A percentile compares a stretch with the other conserved stretches of the same genome.
These are phyloP conservation scores for Phylloporus scabripes DNA, from an alignment of 768 basidiomycete genomes.

Conservation along the genomic window DNA sequence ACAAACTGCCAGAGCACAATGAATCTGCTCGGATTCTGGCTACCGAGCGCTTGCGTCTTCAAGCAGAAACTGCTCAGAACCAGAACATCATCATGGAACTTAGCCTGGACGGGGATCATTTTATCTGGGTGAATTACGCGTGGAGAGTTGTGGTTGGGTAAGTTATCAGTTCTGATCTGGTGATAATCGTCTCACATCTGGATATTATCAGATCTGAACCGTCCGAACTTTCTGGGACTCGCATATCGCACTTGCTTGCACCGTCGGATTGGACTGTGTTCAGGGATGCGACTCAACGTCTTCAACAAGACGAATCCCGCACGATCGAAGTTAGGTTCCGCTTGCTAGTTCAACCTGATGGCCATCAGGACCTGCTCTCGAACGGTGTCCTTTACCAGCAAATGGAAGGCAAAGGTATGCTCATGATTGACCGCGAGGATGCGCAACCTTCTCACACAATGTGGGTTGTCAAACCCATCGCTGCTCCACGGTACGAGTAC, in stretches of 20 bases:
- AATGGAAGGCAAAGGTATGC: conserved; percentile 98
- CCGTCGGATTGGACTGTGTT: conserved; percentile 80
- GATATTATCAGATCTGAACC: conserved; percentile 65
- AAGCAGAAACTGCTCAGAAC: conserved; percentile 93
- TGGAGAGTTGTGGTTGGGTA: conserved; percentile 92
- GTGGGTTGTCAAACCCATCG: conserved; percentile 92
- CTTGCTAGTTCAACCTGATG: conserved; percentile 65
- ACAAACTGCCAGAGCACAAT: conserved; percentile 50
- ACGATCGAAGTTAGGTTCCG: conserved; percentile 91
- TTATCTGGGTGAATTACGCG: conserved; percentile 94
- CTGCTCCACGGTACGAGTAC: conserved; percentile 62
- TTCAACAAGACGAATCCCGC: conserved; percentile 88
- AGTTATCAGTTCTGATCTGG: conserved; percentile 24
- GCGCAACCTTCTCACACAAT: conserved; percentile 90
- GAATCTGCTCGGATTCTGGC: conserved; percentile 83
- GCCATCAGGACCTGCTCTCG: conserved; percentile 48
- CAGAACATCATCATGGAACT: conserved; percentile 96
- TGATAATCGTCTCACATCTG: conserved; percentile 11
- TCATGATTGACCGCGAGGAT: conserved; percentile 90
- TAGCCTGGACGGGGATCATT: conserved; percentile 87
- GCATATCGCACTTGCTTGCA: conserved; percentile 77
- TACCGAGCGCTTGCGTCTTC: conserved; percentile 79
- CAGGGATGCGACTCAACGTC: conserved; percentile 75
- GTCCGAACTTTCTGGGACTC: conserved; percentile 67
- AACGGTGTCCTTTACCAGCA: conserved; percentile 60